phyloP scores from a whole-genome alignment of 1,284 basidiomycete species.

The Ganoderma boninense region DNA sequence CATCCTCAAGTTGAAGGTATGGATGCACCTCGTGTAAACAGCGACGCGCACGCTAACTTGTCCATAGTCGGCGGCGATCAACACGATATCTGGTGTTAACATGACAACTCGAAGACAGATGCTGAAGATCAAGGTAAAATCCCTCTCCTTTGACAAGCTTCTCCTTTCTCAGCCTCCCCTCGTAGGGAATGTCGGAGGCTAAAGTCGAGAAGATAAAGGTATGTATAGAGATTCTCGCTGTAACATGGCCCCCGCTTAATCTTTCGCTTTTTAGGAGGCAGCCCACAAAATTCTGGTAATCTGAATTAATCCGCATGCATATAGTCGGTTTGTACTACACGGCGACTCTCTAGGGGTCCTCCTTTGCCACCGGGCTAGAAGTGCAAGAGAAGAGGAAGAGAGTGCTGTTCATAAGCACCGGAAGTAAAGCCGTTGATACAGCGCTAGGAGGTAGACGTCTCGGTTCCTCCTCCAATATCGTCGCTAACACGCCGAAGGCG shows the following conservation, averaged over 20 bases:
- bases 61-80: slow-evolving; percentile 70
- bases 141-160: background rate
- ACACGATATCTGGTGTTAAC: slow-evolving; percentile 82
- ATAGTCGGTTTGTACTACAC: slow-evolving; percentile 13
- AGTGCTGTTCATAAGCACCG: slow-evolving; percentile 85
- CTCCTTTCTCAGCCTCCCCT: background rate
- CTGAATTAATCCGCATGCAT: slow-evolving; percentile 16
- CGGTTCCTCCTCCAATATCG: background rate
- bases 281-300: slow-evolving; percentile 83
- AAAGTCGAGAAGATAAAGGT: slow-evolving; percentile 97
- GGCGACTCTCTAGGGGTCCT: slow-evolving; percentile 73
- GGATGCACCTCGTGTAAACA: background rate
- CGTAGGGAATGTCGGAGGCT: slow-evolving; percentile 84
- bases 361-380: slow-evolving; percentile 90
- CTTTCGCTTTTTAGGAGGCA: slow-evolving; percentile 70
- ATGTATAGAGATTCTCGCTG: slow-evolving; percentile 20
- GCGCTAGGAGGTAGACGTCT: slow-evolving; percentile 80
- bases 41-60: slow-evolving; percentile 9
- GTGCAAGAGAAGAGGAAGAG: slow-evolving; percentile 85
- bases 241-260: slow-evolving; percentile 15
- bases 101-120: slow-evolving; percentile 90
- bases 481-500: slow-evolving; percentile 57
- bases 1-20: slow-evolving; percentile 90
- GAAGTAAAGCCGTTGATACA: slow-evolving; percentile 89
- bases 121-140: slow-evolving; percentile 86